phyloP scores from a whole-genome alignment of 495 filamentous ascomycete species.

The Lophium mytilinum region DNA sequence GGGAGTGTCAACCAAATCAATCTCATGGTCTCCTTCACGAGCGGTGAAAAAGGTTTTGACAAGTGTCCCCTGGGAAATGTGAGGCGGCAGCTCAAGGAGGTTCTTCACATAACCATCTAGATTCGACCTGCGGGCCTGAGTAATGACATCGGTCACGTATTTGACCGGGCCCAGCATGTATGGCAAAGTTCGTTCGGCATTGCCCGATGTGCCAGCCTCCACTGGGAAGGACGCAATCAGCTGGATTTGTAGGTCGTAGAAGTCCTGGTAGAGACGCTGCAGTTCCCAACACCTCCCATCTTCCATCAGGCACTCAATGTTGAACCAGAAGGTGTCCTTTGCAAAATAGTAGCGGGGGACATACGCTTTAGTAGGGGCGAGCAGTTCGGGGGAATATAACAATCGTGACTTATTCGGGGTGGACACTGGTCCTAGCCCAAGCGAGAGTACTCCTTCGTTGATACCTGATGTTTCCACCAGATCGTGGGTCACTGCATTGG shows the following conservation, averaged over 20 bases:
- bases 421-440: no score
- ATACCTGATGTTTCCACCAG: no score
- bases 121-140: slow-evolving; percentile 82
- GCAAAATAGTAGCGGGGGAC: slow-evolving; percentile 97
- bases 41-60: slow-evolving; percentile 88
- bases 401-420: no score
- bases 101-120: slow-evolving; percentile 92
- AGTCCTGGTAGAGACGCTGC: slow-evolving; percentile 91
- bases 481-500: no score
- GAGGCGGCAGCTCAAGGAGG: slow-evolving; percentile 68
- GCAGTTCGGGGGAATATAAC: slow-evolving; percentile 9
- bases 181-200: slow-evolving; percentile 70
- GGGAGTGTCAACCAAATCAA: slow-evolving; percentile 43
- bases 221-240: slow-evolving; percentile 88
- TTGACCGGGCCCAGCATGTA: slow-evolving; percentile 99
- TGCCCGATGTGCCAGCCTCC: slow-evolving; percentile 76
- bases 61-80: slow-evolving; percentile 73
- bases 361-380: slow-evolving; percentile 61
- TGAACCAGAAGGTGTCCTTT: slow-evolving; percentile 97
- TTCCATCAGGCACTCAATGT: slow-evolving; percentile 85
- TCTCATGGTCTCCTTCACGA: slow-evolving; percentile 83
- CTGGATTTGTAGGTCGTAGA: slow-evolving; percentile 98
- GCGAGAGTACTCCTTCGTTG: no score
- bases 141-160: slow-evolving; percentile 94
- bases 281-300: slow-evolving; percentile 89